These are phyloP conservation scores for Polygonum aviculare DNA, from an alignment of 148 eudicot species.

Conservation along the genomic window DNA sequence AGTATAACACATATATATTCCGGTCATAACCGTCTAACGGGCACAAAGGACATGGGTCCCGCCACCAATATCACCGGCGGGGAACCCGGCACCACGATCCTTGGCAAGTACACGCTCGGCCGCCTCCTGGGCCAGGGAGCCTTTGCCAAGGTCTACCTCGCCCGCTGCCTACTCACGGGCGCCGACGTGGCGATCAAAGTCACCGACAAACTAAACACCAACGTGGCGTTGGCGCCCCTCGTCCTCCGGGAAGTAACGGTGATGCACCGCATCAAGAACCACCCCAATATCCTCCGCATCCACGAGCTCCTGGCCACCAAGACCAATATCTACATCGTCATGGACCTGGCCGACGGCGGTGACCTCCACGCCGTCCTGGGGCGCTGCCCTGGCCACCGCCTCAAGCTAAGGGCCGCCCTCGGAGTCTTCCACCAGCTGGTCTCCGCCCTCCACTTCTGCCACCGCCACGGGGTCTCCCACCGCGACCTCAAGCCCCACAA, in stretches of 20 bases:
- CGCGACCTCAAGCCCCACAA: slow-evolving; percentile 81
- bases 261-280: slow-evolving; percentile 57
- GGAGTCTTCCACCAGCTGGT: slow-evolving; percentile 47
- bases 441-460: slow-evolving; percentile 62
- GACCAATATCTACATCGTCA: slow-evolving; percentile 57
- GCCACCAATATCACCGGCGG: background rate
- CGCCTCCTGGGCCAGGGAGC: slow-evolving; percentile 57
- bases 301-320: slow-evolving; percentile 69
- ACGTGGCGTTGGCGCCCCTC: slow-evolving; percentile 15
- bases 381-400: slow-evolving; percentile 21
- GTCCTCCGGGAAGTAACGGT: slow-evolving; percentile 48
- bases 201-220: slow-evolving; percentile 32
- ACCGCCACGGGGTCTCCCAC: slow-evolving; percentile 59
- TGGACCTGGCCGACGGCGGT: slow-evolving; percentile 81
- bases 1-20: background rate
- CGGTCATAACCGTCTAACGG: background rate
- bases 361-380: slow-evolving; percentile 32
- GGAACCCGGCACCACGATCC: slow-evolving; percentile 5
- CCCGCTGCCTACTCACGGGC: slow-evolving; percentile 26
- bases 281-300: slow-evolving; percentile 57
- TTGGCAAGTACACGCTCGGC: slow-evolving; percentile 57
- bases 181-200: slow-evolving; percentile 59
- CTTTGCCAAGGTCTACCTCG: slow-evolving; percentile 68
- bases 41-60: background rate
- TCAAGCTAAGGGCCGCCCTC: slow-evolving; percentile 37